These are phyloP conservation scores for Cytospora leucostoma DNA, from an alignment of 2,329 filamentous ascomycete genomes.

Conservation along the genomic window DNA sequence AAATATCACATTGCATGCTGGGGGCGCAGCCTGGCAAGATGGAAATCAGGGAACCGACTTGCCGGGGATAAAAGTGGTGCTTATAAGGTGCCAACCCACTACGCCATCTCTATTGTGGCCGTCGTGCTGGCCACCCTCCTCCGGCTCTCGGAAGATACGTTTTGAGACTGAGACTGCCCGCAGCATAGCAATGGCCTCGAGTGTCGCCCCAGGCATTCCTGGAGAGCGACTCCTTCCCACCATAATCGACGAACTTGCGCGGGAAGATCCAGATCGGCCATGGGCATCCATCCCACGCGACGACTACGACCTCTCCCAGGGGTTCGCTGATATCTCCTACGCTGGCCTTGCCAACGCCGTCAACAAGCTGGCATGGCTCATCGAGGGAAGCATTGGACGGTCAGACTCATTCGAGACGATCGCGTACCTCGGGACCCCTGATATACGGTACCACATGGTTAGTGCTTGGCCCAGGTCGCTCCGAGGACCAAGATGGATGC, in stretches of 20 bases:
- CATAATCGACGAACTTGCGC: conserved; percentile 28
- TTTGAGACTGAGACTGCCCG: neutral
- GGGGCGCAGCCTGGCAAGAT: no score
- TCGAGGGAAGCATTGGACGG: conserved; percentile 24
- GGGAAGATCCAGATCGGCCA: conserved; percentile 23
- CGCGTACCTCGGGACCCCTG: conserved; percentile 28
- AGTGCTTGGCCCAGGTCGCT: neutral
- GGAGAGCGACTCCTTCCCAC: conserved; percentile 27
- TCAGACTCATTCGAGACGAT: conserved; percentile 27
- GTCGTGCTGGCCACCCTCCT: neutral
- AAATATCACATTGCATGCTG: no score
- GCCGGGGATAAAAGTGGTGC: no score
- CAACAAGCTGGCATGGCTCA: conserved; percentile 30
- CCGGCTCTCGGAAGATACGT: neutral
- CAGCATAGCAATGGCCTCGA: neutral
- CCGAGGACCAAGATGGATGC: neutral
- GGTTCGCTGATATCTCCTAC: conserved; percentile 30
- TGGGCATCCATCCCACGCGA: conserved; percentile 30
- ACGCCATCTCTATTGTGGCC: neutral
- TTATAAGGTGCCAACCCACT: neutral
- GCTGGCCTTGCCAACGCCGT: conserved; percentile 28
- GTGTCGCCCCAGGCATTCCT: conserved; percentile 3
- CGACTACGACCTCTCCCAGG: conserved; percentile 29
- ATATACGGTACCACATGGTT: conserved; percentile 30
- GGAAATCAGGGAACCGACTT: no score